Percentiles rank a stretch among this genome's conserved stretches.
These are phyloP conservation scores for Pontederia paniculata DNA, from an alignment of 176 grass and related monocot genomes.

Conservation along the genomic window DNA sequence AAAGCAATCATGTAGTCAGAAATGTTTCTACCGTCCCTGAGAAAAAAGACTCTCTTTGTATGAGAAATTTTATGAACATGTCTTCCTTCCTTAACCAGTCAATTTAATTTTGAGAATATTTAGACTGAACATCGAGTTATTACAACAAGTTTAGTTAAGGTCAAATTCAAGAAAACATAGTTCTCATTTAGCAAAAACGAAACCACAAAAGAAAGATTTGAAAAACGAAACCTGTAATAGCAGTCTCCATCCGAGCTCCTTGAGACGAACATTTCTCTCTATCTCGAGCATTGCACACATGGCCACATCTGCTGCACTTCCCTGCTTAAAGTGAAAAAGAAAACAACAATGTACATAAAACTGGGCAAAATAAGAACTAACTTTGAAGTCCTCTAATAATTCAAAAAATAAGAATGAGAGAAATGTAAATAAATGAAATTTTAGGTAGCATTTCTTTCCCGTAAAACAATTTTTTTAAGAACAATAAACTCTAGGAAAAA, in stretches of 20 bases:
- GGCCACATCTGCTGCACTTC: conserved; percentile 92
- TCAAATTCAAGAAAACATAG: background rate
- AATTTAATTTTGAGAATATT: no score
- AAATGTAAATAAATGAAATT: background rate
- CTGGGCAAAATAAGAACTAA: background rate
- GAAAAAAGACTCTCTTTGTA: no score
- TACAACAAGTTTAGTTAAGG: background rate
- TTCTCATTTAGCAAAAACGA: background rate
- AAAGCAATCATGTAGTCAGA: no score
- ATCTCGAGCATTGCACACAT: conserved; percentile 98
- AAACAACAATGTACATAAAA: background rate
- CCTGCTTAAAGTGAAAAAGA: conserved; percentile 28
- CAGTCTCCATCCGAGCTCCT: conserved; percentile 69
- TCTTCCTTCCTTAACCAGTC: no score
- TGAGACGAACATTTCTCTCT: conserved; percentile 54
- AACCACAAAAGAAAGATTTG: conserved; percentile 23
- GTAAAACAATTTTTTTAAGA: no score
- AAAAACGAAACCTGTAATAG: conserved; percentile 58
- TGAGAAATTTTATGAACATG: no score
- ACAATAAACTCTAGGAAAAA: no score
- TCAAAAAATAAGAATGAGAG: background rate
- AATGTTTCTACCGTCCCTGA: no score
- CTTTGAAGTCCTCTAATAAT: background rate
- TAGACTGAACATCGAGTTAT: no score
- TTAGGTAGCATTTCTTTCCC: no score